Conservation (phyloP, 805 yeast species). For the Peterozyma toletana region DNA sequence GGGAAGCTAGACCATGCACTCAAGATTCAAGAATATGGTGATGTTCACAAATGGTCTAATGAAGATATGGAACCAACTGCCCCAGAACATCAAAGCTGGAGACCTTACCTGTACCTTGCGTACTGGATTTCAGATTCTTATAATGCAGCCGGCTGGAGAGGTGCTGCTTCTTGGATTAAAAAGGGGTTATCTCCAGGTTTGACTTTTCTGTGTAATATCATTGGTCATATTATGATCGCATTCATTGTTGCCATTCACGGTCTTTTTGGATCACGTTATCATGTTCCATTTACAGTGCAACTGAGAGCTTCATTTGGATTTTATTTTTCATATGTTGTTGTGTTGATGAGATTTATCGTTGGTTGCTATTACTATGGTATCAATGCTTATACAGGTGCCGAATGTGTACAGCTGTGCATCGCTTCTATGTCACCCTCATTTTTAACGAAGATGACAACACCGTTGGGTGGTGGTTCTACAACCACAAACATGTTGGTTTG, state of each 20-base stretch:
- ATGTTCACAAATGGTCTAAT: too few species aligned
- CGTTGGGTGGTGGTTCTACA: slow-evolving; percentile 18
- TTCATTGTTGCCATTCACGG: slow-evolving; percentile 14
- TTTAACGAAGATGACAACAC: slow-evolving; percentile 13
- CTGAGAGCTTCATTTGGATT: slow-evolving; percentile 25
- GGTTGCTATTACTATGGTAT: slow-evolving; percentile 20
- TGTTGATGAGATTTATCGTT: slow-evolving; percentile 24
- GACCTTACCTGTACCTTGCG: not conserved
- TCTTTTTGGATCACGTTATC: slow-evolving; percentile 23
- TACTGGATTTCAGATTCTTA: not conserved
- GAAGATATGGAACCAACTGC: too few species aligned
- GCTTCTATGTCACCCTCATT: slow-evolving; percentile 20
- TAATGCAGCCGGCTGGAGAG: not conserved
- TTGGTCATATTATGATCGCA: slow-evolving; percentile 12
- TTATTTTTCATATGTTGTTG: slow-evolving; percentile 21
- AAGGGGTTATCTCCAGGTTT: slow-evolving; percentile 12
- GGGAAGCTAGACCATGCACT: too few species aligned
- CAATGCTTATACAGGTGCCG: slow-evolving; percentile 18
- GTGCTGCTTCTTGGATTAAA: not conserved
- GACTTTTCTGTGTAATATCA: slow-evolving; percentile 10
- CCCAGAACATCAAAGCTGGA: not conserved
- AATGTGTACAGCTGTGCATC: slow-evolving; percentile 19
- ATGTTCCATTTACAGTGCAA: slow-evolving; percentile 25
- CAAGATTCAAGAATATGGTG: too few species aligned
- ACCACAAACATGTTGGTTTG: slow-evolving; percentile 21